These are phyloP conservation scores for Acorus calamus DNA, from an alignment of 106 monocot genomes.

Conservation along the genomic window DNA sequence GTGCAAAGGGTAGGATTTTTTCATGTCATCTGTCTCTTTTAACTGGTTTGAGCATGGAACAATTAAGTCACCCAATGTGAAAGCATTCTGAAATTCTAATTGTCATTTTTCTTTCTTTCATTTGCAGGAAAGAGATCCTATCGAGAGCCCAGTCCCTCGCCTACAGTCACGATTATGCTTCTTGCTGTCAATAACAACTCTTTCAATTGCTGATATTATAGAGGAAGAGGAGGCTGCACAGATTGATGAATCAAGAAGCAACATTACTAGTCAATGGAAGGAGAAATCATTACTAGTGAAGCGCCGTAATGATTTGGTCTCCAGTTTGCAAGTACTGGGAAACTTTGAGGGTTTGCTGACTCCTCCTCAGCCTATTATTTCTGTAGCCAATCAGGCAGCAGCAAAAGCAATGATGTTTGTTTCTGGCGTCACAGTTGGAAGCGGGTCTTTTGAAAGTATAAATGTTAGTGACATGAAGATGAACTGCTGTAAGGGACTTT, in stretches of 20 bases:
- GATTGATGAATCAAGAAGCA: slow-evolving; percentile 14
- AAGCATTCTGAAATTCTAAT: background rate
- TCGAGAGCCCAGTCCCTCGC: slow-evolving; percentile 89
- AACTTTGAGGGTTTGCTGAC: slow-evolving; percentile 71
- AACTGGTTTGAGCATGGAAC: no score
- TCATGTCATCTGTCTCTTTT: background rate
- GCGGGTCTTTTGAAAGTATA: slow-evolving; percentile 43
- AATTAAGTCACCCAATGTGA: background rate
- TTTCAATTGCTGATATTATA: slow-evolving; percentile 70
- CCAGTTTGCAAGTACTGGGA: slow-evolving; percentile 63
- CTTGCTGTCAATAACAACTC: slow-evolving; percentile 68
- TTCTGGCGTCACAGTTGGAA: slow-evolving; percentile 56
- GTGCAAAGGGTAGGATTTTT: slow-evolving; percentile 71
- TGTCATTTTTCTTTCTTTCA: background rate
- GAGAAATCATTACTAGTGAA: slow-evolving; percentile 29
- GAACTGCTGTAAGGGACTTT: slow-evolving; percentile 40
- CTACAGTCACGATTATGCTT: slow-evolving; percentile 79
- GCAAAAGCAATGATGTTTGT: slow-evolving; percentile 79
- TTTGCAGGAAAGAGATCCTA: slow-evolving; percentile 96
- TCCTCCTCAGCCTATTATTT: slow-evolving; percentile 61
- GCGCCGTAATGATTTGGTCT: slow-evolving; percentile 52
- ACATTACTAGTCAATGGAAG: slow-evolving; percentile 22
- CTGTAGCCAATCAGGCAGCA: slow-evolving; percentile 87
- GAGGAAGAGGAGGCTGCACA: slow-evolving; percentile 48
- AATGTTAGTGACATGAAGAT: slow-evolving; percentile 45